phyloP scores from a whole-genome alignment of 2,329 filamentous ascomycete genomes.

The Saccharata proteae region DNA sequence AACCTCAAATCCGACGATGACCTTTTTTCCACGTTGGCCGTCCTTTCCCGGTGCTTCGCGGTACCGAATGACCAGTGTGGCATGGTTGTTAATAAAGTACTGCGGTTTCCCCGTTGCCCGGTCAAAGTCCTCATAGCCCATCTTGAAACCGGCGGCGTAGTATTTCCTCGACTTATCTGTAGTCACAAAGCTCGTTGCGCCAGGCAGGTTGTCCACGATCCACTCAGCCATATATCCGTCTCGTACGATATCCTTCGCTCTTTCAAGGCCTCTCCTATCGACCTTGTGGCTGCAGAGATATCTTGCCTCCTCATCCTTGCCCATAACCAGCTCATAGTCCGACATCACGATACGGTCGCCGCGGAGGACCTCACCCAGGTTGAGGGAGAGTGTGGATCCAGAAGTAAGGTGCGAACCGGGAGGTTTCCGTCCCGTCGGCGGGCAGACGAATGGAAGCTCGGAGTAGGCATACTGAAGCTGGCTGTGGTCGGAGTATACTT shows the following conservation, averaged over 20 bases:
- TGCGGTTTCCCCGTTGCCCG: slow-evolving; percentile 46
- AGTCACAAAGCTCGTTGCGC: slow-evolving; percentile 78
- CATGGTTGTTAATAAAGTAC: slow-evolving; percentile 78
- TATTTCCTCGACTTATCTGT: slow-evolving; percentile 77
- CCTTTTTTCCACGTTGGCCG: slow-evolving; percentile 59
- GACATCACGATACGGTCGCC: slow-evolving; percentile 78
- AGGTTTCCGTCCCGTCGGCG: slow-evolving; percentile 56
- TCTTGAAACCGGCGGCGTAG: slow-evolving; percentile 81
- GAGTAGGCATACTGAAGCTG: slow-evolving; percentile 88
- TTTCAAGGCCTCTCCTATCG: slow-evolving; percentile 50
- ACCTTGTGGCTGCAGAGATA: slow-evolving; percentile 61
- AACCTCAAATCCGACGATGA: slow-evolving; percentile 81
- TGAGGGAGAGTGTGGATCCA: slow-evolving; percentile 67
- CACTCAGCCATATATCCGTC: slow-evolving; percentile 81
- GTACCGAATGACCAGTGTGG: slow-evolving; percentile 73
- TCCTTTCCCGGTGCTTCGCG: slow-evolving; percentile 57
- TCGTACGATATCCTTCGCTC: slow-evolving; percentile 59
- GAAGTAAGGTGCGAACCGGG: slow-evolving; percentile 59
- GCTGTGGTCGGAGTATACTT: slow-evolving; percentile 80
- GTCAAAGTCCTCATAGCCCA: slow-evolving; percentile 62
- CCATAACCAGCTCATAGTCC: slow-evolving; percentile 71
- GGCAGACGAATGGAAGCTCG: slow-evolving; percentile 78
- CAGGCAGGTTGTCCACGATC: slow-evolving; percentile 87
- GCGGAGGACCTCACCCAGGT: slow-evolving; percentile 75
- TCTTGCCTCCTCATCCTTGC: slow-evolving; percentile 59